Evolutionary conservation across 2,329 filamentous ascomycete genomes (phyloP).

Genomic region (Stagonosporopsis chrysanthemi): DNA sequence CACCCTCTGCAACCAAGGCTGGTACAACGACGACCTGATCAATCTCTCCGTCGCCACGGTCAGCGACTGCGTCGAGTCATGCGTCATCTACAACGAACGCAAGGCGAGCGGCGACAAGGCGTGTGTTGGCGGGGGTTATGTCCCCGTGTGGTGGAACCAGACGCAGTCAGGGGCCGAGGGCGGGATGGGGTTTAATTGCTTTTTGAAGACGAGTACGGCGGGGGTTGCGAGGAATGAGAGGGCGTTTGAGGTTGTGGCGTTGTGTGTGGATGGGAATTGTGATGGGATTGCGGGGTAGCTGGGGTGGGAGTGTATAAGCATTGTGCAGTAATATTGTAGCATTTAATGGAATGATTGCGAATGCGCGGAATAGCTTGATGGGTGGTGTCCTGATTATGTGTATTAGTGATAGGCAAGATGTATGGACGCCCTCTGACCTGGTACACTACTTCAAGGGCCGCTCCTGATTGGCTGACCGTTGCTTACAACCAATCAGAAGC

Average conservation of each 20-base stretch:
- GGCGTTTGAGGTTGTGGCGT: slow-evolving; percentile 10
- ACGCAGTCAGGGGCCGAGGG: slow-evolving; percentile 1
- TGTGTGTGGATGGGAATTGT: slow-evolving; percentile 5
- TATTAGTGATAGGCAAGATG: too few relatives aligned
- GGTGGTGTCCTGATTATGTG: too few relatives aligned
- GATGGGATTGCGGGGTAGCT: not conserved
- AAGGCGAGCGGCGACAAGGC: not conserved
- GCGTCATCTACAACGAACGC: slow-evolving; percentile 15
- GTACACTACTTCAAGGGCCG: too few relatives aligned
- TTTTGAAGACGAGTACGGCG: slow-evolving; percentile 8
- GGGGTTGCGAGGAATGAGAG: slow-evolving; percentile 13
- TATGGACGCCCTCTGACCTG: too few relatives aligned
- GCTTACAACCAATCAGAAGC: too few relatives aligned
- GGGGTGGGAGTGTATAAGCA: too few relatives aligned
- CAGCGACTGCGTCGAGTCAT: slow-evolving; percentile 20
- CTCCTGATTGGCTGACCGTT: too few relatives aligned
- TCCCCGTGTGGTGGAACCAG: slow-evolving; percentile 19
- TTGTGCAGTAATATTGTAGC: too few relatives aligned
- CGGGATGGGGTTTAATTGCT: slow-evolving; percentile 16
- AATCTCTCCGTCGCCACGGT: slow-evolving; percentile 1
- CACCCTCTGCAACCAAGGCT: slow-evolving; percentile 8
- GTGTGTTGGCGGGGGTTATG: slow-evolving; percentile 17
- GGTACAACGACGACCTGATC: not conserved
- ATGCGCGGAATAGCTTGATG: too few relatives aligned
- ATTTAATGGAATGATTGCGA: too few relatives aligned